Base-by-base conservation (phyloP, 2,329 filamentous ascomycete genomes). In the Stemphylium lycopersici region DNA sequence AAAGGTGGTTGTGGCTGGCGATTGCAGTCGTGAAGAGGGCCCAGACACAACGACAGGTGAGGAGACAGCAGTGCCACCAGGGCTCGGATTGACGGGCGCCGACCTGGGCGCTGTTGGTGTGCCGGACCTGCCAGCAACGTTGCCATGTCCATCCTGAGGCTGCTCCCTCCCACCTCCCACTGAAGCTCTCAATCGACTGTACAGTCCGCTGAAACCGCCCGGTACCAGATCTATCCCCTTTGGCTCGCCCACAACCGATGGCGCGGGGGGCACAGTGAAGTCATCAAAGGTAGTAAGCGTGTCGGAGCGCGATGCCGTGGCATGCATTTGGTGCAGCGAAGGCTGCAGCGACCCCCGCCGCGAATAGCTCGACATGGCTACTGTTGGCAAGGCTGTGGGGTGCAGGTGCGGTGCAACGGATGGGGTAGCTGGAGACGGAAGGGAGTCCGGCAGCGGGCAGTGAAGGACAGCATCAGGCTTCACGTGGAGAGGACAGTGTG, bases 221-320 rank as follows among this genome's bases (percentile, higher is more conserved):
- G 95, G 90, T 18, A 95, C 86, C 36, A 89, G 76, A 54, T 96
- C 91, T 33, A 90, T 80, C 7, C 84, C 84, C 71, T 91, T 91
- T 54, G 81, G 85, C 65, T 96, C 91, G 20, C 81, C 76, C 12
- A 80, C 77, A 1, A 83, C 79, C 1, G 84, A 78, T 1, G 83
- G 80, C 2, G 81, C 79, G 0, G 90, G 87, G 4, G 88, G 87
- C 1, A 88, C 83, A 0, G 89, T 90, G 68, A 96, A 93, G 70
- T 97, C 93, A 76, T 96, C 96, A 77, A 98, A 98, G 7, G 92
- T 96, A 2, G 93, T 98, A 42, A 98, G 81, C 31, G 87, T 85
- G 59, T 90, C 89, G 31, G 90, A 90, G 71, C 90, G 90, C 69
- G 90, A 96, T n/a, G 93, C 92, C 5, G 90, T 87, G 45, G 82